phyloP scores from a whole-genome alignment of 169 alveolate species.

The Amoebophrya sp. region DNA sequence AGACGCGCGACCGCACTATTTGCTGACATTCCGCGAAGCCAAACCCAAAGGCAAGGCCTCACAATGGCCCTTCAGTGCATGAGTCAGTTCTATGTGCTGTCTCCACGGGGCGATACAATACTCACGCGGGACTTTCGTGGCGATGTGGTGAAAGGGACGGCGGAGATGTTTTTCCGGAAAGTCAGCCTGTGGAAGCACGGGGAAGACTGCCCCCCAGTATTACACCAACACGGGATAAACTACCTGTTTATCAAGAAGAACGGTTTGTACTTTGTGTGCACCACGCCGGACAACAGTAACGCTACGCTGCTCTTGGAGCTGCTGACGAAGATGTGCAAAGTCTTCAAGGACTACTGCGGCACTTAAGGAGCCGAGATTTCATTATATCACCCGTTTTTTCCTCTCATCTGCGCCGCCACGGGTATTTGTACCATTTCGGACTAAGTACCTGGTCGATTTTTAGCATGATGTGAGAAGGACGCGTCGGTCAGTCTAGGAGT shows the following conservation, averaged over 20 bases:
- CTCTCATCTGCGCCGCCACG: too few species aligned
- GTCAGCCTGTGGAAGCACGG: conserved; percentile 53
- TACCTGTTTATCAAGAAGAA: conserved; percentile 62
- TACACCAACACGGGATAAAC: conserved; percentile 67
- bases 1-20: too few species aligned
- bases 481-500: too few species aligned
- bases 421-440: too few species aligned
- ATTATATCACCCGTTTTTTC: too few species aligned
- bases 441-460: too few species aligned
- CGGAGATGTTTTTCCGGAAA: conserved; percentile 78
- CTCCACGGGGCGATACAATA: conserved; percentile 88
- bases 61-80: neutral
- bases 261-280: conserved; percentile 68
- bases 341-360: conserved; percentile 28
- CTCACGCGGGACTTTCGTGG: conserved; percentile 77
- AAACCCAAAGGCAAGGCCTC: too few species aligned
- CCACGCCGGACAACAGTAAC: conserved; percentile 67
- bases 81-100: conserved; percentile 67
- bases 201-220: conserved; percentile 43
- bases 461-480: too few species aligned
- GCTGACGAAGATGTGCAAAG: conserved; percentile 56
- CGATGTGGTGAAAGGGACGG: conserved; percentile 64
- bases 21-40: too few species aligned
- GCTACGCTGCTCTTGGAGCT: conserved; percentile 78
- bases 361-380: too few species aligned